These are phyloP conservation scores for Kalmusia sp. DNA, from an alignment of 2,329 filamentous ascomycete species.

Conservation along the genomic window DNA sequence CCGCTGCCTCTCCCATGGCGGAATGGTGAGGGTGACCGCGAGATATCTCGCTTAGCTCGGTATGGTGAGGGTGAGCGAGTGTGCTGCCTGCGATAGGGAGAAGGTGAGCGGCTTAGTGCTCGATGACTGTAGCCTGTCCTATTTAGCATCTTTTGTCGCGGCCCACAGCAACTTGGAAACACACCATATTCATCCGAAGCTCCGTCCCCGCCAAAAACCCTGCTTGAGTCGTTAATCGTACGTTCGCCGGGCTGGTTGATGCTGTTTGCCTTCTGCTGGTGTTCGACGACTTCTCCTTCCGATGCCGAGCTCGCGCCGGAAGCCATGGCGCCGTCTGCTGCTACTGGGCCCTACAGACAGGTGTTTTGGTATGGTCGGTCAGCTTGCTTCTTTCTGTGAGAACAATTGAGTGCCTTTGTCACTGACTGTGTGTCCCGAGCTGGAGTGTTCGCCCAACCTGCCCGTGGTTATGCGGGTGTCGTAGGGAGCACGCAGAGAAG, in stretches of 20 bases:
- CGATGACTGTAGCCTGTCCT: conserved; percentile 24
- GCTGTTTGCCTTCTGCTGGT: conserved; percentile 44
- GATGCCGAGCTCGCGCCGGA: conserved; percentile 37
- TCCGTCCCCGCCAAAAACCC: conserved; percentile 38
- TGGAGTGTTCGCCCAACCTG: conserved; percentile 31
- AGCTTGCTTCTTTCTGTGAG: conserved; percentile 37
- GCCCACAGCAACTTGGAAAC: background rate
- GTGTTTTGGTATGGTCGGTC: conserved; percentile 30
- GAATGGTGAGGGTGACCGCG: conserved; percentile 38
- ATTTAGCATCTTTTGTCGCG: conserved; percentile 5
- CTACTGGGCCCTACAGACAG: conserved; percentile 17
- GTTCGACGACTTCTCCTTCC: conserved; percentile 37
- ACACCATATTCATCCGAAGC: conserved; percentile 31
- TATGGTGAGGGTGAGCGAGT: conserved; percentile 14
- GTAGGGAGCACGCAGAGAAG: conserved; percentile 33
- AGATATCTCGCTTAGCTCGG: conserved; percentile 7
- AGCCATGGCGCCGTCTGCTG: conserved; percentile 24
- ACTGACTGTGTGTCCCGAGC: conserved; percentile 46
- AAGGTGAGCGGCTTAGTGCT: conserved; percentile 38
- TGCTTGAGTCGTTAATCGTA: conserved; percentile 44
- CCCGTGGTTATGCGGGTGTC: conserved; percentile 25
- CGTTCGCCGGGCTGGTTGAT: conserved; percentile 34
- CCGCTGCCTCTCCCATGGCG: conserved; percentile 31
- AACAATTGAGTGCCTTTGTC: conserved; percentile 39
- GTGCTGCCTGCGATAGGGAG: conserved; percentile 17